Evolutionary conservation across 768 basidiomycete species (phyloP).

Genomic region (Collybia sp.): DNA sequence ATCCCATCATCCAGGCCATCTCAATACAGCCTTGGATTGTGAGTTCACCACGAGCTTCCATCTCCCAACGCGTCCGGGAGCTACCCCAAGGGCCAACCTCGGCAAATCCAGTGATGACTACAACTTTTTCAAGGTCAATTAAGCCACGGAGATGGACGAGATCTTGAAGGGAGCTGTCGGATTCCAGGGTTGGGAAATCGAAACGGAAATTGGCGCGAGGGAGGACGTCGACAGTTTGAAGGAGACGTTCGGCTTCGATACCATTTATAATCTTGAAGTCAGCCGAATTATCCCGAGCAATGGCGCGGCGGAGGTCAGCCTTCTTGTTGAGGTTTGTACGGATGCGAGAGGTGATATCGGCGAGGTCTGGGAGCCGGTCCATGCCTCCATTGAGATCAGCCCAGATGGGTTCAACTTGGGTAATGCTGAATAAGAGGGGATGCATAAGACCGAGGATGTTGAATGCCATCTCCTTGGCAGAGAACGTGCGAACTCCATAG

Average conservation of each 20-base stretch:
- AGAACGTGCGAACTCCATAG: slow-evolving; percentile 95
- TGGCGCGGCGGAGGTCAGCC: slow-evolving; percentile 89
- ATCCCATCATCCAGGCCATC: slow-evolving; percentile 99
- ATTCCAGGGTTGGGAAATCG: slow-evolving; percentile 86
- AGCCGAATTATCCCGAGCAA: slow-evolving; percentile 90
- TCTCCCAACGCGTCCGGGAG: slow-evolving; percentile 98
- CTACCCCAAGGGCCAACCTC: slow-evolving; percentile 99
- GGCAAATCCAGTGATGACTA: slow-evolving; percentile 94
- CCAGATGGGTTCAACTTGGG: slow-evolving; percentile 99
- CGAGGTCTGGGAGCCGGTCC: slow-evolving; percentile 94
- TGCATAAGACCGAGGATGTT: slow-evolving; percentile 99
- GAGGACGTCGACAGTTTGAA: slow-evolving; percentile 88
- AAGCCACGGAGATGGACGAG: slow-evolving; percentile 79
- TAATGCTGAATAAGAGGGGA: slow-evolving; percentile 97
- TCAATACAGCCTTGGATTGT: slow-evolving; percentile 98
- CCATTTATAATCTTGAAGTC: slow-evolving; percentile 93
- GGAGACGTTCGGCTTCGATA: slow-evolving; percentile 84
- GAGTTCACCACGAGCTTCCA: slow-evolving; percentile 97
- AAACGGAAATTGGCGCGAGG: slow-evolving; percentile 98
- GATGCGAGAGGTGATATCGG: slow-evolving; percentile 86
- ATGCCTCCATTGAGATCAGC: slow-evolving; percentile 98
- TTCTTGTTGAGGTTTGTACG: slow-evolving; percentile 78
- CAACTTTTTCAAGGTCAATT: slow-evolving; percentile 92
- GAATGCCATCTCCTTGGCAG: slow-evolving; percentile 99
- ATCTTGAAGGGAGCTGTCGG: slow-evolving; percentile 63